Percentiles rank a stretch among this genome's conserved stretches.
Conservation (phyloP, 768 basidiomycete genomes). For the Hydnum rufescens region DNA sequence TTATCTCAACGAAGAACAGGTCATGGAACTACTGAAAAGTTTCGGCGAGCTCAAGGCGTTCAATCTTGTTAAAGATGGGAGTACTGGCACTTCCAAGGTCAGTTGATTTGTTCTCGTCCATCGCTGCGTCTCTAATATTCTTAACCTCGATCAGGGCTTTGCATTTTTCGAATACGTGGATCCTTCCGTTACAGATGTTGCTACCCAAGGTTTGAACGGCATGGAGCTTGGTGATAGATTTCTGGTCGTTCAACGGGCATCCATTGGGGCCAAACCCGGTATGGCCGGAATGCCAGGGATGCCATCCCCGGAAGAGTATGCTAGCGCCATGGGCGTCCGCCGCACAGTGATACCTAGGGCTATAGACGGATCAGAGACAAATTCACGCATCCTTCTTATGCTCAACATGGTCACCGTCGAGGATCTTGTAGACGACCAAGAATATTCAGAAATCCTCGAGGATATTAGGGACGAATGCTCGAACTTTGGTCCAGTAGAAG, state of each 20-base stretch:
- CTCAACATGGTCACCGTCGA: conserved; percentile 96
- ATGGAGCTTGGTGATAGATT: conserved; percentile 96
- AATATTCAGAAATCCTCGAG: conserved; percentile 86
- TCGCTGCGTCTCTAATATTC: background rate
- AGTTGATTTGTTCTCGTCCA: conserved; percentile 4
- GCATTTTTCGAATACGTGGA: conserved; percentile 99
- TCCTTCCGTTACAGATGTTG: conserved; percentile 71
- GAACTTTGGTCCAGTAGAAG: conserved; percentile 62
- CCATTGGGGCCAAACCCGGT: conserved; percentile 73
- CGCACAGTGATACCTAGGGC: conserved; percentile 68
- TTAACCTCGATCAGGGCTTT: conserved; percentile 56
- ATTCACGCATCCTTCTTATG: conserved; percentile 79
- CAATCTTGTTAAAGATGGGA: conserved; percentile 91
- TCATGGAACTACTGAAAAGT: conserved; percentile 90
- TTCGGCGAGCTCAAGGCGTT: conserved; percentile 97
- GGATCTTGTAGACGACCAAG: conserved; percentile 73
- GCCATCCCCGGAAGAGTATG: conserved; percentile 36
- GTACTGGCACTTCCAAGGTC: conserved; percentile 75
- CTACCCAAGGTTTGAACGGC: conserved; percentile 87
- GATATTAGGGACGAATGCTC: conserved; percentile 84
- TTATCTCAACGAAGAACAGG: conserved; percentile 95
- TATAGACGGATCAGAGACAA: conserved; percentile 35
- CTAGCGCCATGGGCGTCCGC: conserved; percentile 40
- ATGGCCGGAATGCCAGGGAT: conserved; percentile 32
- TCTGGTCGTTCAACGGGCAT: conserved; percentile 91